These are phyloP conservation scores for Spatholobus suberectus DNA, from an alignment of 306 rosid species.

Conservation along the genomic window DNA sequence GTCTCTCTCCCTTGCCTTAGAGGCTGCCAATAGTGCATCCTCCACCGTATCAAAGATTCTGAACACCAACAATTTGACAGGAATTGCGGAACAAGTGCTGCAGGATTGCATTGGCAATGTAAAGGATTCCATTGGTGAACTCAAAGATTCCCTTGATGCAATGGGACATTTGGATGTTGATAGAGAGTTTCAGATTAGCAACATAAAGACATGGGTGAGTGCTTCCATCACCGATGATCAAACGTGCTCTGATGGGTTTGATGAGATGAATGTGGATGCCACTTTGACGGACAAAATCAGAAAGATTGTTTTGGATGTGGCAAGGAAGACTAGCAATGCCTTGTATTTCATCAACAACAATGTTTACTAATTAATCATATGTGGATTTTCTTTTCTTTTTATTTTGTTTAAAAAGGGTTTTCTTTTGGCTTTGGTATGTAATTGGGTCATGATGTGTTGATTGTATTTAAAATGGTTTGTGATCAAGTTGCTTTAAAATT, in stretches of 20 bases:
- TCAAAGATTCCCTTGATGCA: slow-evolving; percentile 41
- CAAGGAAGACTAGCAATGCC: slow-evolving; percentile 57
- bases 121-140: slow-evolving; percentile 37
- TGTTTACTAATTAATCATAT: slow-evolving; percentile 12
- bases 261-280: slow-evolving; percentile 40
- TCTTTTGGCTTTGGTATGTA: background rate
- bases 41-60: slow-evolving; percentile 37
- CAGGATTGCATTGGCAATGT: slow-evolving; percentile 56
- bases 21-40: slow-evolving; percentile 38
- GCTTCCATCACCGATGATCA: slow-evolving; percentile 50
- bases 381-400: background rate
- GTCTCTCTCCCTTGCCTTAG: slow-evolving; percentile 48
- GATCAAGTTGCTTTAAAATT: background rate
- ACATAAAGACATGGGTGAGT: slow-evolving; percentile 54
- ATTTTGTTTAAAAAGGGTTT: background rate
- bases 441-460: background rate
- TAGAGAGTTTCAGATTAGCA: slow-evolving; percentile 42
- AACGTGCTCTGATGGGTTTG: slow-evolving; percentile 60
- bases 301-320: slow-evolving; percentile 28
- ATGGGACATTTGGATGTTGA: slow-evolving; percentile 39
- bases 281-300: slow-evolving; percentile 32
- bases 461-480: background rate
- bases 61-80: background rate
- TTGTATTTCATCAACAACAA: slow-evolving; percentile 56
- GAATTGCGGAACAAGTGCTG: slow-evolving; percentile 27